A percentile compares a stretch with the other conserved stretches of the same genome.
Evolutionary conservation across 305 asterid genomes (phyloP).

Genomic region (Solanum chacoense): DNA sequence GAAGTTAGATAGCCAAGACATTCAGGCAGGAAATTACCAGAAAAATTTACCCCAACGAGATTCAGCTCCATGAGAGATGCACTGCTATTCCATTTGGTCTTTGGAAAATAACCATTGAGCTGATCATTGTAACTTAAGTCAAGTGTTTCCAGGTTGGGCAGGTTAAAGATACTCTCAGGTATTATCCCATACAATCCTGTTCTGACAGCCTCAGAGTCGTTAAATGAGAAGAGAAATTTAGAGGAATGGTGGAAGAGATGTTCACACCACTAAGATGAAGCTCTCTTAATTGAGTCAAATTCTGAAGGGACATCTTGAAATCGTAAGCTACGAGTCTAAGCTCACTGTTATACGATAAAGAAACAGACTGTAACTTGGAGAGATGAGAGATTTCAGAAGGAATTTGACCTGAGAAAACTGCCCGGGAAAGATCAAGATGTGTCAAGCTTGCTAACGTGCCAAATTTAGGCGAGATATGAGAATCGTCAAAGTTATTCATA

Average conservation of each 20-base stretch:
- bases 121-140: neutral
- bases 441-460: neutral
- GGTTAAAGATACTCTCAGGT: neutral
- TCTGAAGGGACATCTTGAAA: neutral
- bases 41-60: neutral
- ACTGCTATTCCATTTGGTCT: neutral
- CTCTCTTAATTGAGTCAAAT: neutral
- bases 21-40: slow-evolving; percentile 5
- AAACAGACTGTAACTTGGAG: neutral
- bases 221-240: neutral
- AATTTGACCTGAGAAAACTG: neutral
- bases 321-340: neutral
- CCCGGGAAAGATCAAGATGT: neutral
- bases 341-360: accelerated
- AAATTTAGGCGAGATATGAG: neutral
- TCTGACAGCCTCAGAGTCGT: neutral
- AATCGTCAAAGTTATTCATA: neutral
- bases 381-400: neutral
- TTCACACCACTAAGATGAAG: neutral
- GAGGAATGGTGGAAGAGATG: neutral
- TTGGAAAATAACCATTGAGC: slow-evolving; percentile 4
- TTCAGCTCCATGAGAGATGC: neutral
- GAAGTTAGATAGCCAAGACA: slow-evolving; percentile 1
- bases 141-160: neutral
- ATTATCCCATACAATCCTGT: neutral